Conservation (phyloP, 345 rosid species). For the Syzygium jambos region DNA sequence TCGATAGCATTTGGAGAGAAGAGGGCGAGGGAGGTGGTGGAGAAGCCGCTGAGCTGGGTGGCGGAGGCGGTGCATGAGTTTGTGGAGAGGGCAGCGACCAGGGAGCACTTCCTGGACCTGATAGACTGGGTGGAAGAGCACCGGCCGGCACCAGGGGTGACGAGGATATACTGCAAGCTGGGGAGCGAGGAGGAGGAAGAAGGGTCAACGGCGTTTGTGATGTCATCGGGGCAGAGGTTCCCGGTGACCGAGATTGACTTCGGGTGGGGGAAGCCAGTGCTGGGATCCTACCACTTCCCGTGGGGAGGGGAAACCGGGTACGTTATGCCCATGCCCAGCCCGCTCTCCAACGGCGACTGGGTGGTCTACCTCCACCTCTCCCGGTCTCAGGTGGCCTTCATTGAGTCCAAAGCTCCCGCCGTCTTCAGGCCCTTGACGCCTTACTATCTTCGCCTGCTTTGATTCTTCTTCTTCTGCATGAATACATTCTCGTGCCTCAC, state of each 20-base stretch:
- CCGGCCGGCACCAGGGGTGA: conserved; percentile 38
- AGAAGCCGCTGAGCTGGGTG: conserved; percentile 43
- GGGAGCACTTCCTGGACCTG: conserved; percentile 62
- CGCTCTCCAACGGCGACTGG: conserved; percentile 50
- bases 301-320: conserved; percentile 46
- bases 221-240: conserved; percentile 64
- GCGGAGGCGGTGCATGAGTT: conserved; percentile 47
- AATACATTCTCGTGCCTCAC: not conserved
- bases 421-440: conserved; percentile 25
- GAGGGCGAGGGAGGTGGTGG: conserved; percentile 18
- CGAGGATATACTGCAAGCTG: conserved; percentile 38
- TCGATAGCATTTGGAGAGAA: conserved; percentile 49
- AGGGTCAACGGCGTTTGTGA: conserved; percentile 45
- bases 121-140: conserved; percentile 76
- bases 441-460: conserved; percentile 8
- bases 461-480: not conserved
- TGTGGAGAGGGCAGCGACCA: conserved; percentile 21
- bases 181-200: conserved; percentile 11
- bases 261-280: conserved; percentile 47
- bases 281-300: conserved; percentile 59
- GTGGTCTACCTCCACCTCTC: conserved; percentile 40
- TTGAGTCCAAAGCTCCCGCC: conserved; percentile 23
- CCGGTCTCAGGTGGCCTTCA: conserved; percentile 12
- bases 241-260: conserved; percentile 40
- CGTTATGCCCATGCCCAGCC: conserved; percentile 63